Evolutionary conservation across 2,329 filamentous ascomycete species (phyloP).

Genomic region (Sarocladium brachiariae): DNA sequence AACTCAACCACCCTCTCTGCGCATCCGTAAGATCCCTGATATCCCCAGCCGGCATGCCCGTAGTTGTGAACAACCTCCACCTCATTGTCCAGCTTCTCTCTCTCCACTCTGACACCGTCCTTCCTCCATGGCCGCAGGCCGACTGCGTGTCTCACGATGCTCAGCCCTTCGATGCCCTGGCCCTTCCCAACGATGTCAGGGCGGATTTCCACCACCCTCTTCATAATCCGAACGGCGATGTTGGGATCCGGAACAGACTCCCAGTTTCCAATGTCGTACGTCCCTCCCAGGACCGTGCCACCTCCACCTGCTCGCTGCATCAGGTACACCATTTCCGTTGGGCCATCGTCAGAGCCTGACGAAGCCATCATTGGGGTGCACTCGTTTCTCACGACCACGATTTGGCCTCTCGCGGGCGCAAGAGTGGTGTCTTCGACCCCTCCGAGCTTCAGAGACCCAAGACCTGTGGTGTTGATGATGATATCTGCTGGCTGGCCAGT

Average conservation of each 20-base stretch:
- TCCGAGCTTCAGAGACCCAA: conserved; percentile 67
- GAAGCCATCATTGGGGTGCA: conserved; percentile 61
- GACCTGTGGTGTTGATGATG: conserved; percentile 83
- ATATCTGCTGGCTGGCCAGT: conserved; percentile 55
- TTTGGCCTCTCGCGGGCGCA: conserved; percentile 73
- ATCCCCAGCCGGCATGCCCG: conserved; percentile 75
- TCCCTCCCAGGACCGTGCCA: conserved; percentile 81
- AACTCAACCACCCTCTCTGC: conserved; percentile 59
- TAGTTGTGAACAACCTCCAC: conserved; percentile 73
- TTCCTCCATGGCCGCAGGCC: conserved; percentile 70
- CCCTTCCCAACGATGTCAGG: conserved; percentile 57
- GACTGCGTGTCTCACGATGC: conserved; percentile 74
- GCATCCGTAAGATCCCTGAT: conserved; percentile 63
- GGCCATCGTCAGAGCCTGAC: conserved; percentile 67
- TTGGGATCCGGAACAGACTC: conserved; percentile 72
- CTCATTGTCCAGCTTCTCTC: conserved; percentile 38
- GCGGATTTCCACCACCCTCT: conserved; percentile 58
- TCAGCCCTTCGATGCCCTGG: conserved; percentile 64
- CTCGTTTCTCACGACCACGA: conserved; percentile 76
- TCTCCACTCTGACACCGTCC: conserved; percentile 70
- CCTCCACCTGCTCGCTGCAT: conserved; percentile 78
- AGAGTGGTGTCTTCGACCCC: conserved; percentile 73
- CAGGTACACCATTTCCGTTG: conserved; percentile 67
- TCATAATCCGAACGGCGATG: conserved; percentile 78
- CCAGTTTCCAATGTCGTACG: conserved; percentile 74